Conservation (phyloP, 2,329 filamentous ascomycete species). For the Exophiala calicioides region DNA sequence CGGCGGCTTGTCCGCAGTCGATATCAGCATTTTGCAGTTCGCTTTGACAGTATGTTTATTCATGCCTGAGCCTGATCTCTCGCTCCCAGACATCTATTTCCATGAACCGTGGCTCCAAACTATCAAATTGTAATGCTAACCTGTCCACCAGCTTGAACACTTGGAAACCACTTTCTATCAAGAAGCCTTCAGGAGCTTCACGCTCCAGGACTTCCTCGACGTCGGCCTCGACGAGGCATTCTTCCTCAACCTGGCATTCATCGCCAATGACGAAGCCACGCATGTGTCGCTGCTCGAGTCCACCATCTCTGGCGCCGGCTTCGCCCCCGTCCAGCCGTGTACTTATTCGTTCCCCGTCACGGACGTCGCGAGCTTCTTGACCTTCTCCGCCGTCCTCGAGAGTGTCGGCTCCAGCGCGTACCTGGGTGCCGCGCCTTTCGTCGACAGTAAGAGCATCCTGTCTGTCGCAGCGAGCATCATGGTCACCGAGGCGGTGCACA, state of each 20-base stretch:
- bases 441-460: slow-evolving; percentile 62
- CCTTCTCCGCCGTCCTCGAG: slow-evolving; percentile 69
- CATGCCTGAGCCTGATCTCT: no score
- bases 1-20: slow-evolving; percentile 44
- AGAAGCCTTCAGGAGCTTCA: slow-evolving; percentile 68
- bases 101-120: no score
- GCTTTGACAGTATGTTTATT: slow-evolving; percentile 18
- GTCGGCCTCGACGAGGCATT: slow-evolving; percentile 59
- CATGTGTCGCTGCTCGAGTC: slow-evolving; percentile 63
- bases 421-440: slow-evolving; percentile 68
- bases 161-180: slow-evolving; percentile 73
- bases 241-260: slow-evolving; percentile 61
- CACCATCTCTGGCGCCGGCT: slow-evolving; percentile 62
- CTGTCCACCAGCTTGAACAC: slow-evolving; percentile 67
- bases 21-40: slow-evolving; percentile 61
- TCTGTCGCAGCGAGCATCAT: slow-evolving; percentile 69
- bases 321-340: slow-evolving; percentile 68
- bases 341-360: slow-evolving; percentile 69
- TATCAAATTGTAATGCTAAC: neutral
- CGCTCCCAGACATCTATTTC: no score
- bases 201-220: slow-evolving; percentile 63
- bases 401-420: slow-evolving; percentile 48
- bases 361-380: slow-evolving; percentile 58
- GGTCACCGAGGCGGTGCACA: slow-evolving; percentile 68
- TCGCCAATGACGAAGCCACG: slow-evolving; percentile 63